These are phyloP conservation scores for Echeveria elegans DNA, from an alignment of 164 flowering plant species.

Conservation along the genomic window DNA sequence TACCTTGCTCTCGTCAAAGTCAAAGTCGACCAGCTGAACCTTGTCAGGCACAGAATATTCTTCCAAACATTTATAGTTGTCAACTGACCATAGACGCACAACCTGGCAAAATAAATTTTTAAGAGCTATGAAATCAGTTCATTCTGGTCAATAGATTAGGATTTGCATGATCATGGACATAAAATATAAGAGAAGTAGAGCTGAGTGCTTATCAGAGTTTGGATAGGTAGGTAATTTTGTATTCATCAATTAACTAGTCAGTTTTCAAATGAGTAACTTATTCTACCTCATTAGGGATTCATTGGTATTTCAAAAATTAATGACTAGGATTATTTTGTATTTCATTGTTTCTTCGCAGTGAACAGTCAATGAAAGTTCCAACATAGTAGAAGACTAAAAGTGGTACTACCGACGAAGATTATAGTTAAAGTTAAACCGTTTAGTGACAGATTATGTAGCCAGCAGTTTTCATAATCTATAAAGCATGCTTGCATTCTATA, in stretches of 20 bases:
- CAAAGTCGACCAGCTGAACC: slow-evolving; percentile 62
- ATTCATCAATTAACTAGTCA: too few species aligned
- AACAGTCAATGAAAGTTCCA: neutral
- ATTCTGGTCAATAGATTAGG: neutral
- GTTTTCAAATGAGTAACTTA: too few species aligned
- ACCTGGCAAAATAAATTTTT: slow-evolving; percentile 38
- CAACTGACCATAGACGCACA: slow-evolving; percentile 80
- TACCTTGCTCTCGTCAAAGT: slow-evolving; percentile 97
- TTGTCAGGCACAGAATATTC: slow-evolving; percentile 44
- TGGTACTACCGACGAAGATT: too few species aligned
- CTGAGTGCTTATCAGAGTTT: neutral
- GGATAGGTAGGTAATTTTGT: too few species aligned
- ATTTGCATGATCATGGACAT: neutral
- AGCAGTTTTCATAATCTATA: neutral
- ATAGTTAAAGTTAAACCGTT: neutral
- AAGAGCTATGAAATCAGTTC: neutral
- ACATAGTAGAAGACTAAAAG: neutral
- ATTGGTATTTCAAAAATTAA: too few species aligned
- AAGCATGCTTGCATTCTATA: neutral
- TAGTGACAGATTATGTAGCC: neutral
- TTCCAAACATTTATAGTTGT: slow-evolving; percentile 61
- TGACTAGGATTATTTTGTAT: too few species aligned
- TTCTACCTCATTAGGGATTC: too few species aligned
- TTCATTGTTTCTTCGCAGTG: neutral
- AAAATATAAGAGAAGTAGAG: neutral